Conservation (phyloP, 129 eudicot species). For the Daucus carota region DNA sequence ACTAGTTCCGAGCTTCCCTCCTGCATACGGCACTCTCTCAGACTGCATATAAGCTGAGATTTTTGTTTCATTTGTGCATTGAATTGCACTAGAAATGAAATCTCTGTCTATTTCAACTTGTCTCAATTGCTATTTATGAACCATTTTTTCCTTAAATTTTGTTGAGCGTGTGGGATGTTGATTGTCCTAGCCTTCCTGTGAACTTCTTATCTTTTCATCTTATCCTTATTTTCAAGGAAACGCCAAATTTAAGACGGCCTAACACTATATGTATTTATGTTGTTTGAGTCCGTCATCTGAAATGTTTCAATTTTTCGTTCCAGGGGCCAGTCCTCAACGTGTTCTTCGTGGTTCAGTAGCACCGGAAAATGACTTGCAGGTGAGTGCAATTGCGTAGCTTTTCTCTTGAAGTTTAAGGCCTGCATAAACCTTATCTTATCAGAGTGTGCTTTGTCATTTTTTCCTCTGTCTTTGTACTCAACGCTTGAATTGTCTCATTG, state of each 20-base stretch:
- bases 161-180: no score
- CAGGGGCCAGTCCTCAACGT: conserved; percentile 40
- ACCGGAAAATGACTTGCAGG: conserved; percentile 32
- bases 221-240: not conserved
- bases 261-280: not conserved
- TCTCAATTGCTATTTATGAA: not conserved
- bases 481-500: not conserved
- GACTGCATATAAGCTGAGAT: not conserved
- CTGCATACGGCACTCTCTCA: not conserved
- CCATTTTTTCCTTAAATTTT: not conserved
- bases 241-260: not conserved
- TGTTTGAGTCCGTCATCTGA: not conserved
- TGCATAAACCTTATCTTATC: not conserved
- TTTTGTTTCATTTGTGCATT: not conserved
- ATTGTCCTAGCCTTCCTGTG: not conserved
- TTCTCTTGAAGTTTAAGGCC: not conserved
- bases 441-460: not conserved
- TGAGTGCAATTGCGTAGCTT: not conserved
- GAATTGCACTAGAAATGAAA: not conserved
- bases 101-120: not conserved
- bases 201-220: not conserved
- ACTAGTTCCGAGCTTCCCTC: not conserved
- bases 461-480: not conserved
- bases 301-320: conserved; percentile 18
- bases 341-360: conserved; percentile 17